These are phyloP conservation scores for Boletus sp. DNA, from an alignment of 768 basidiomycete genomes.

Conservation along the genomic window DNA sequence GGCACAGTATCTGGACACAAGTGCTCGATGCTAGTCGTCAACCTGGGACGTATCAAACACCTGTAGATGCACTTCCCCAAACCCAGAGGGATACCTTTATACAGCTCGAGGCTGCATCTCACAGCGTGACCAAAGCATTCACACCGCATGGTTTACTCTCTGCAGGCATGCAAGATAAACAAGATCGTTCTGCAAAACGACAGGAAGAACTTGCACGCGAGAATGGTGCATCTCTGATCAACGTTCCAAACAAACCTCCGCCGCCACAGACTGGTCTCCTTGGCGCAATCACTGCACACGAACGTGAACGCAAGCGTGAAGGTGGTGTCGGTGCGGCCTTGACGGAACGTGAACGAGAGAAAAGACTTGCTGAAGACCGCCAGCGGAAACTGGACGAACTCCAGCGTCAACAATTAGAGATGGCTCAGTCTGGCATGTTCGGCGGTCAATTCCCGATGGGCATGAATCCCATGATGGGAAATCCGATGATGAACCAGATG, in stretches of 20 bases:
- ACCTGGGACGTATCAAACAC: slow-evolving; percentile 38
- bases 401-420: slow-evolving; percentile 86
- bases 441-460: slow-evolving; percentile 42
- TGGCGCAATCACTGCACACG: slow-evolving; percentile 94
- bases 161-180: slow-evolving; percentile 92
- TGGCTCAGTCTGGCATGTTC: slow-evolving; percentile 82
- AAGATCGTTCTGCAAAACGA: slow-evolving; percentile 92
- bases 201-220: slow-evolving; percentile 94
- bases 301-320: slow-evolving; percentile 90
- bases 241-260: slow-evolving; percentile 93
- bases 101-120: slow-evolving; percentile 67
- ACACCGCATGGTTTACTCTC: slow-evolving; percentile 93
- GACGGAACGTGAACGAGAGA: slow-evolving; percentile 94
- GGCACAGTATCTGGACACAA: slow-evolving; percentile 85
- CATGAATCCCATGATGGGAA: slow-evolving; percentile 73
- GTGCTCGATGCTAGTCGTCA: slow-evolving; percentile 71
- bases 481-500: slow-evolving; percentile 54
- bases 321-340: slow-evolving; percentile 93
- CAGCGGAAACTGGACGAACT: slow-evolving; percentile 91
- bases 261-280: slow-evolving; percentile 94
- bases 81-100: slow-evolving; percentile 57
- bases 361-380: slow-evolving; percentile 86
- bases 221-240: slow-evolving; percentile 87
- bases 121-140: slow-evolving; percentile 89
- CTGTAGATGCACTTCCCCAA: slow-evolving; percentile 35